Conservation (phyloP, 2,329 filamentous ascomycete genomes). For the Orbilia ellipsospora region DNA sequence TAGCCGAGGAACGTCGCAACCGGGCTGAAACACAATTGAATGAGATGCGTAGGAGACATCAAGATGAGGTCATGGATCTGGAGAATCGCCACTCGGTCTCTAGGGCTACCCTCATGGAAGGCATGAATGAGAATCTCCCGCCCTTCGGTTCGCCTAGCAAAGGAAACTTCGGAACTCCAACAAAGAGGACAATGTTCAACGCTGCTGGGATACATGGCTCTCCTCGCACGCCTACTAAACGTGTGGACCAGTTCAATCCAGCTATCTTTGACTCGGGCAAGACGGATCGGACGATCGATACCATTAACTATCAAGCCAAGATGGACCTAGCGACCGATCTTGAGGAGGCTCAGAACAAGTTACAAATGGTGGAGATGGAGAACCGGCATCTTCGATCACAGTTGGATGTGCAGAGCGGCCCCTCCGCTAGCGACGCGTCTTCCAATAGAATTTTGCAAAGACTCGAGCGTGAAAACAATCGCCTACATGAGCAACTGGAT, state of each 20-base stretch:
- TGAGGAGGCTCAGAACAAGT: conserved; percentile 90
- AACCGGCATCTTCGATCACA: conserved; percentile 92
- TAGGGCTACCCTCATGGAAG: conserved; percentile 81
- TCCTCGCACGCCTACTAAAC: conserved; percentile 76
- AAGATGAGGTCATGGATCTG: conserved; percentile 75
- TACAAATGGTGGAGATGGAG: conserved; percentile 94
- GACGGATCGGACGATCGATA: conserved; percentile 86
- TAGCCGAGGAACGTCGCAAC: conserved; percentile 81
- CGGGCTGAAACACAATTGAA: conserved; percentile 85
- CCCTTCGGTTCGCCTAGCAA: conserved; percentile 77
- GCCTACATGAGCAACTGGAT: conserved; percentile 92
- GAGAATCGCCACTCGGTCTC: conserved; percentile 72
- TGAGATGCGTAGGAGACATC: conserved; percentile 78
- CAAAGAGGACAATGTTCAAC: conserved; percentile 71
- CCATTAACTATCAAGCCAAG: conserved; percentile 82
- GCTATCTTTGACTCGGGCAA: conserved; percentile 76
- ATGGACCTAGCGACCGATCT: conserved; percentile 92
- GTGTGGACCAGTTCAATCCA: conserved; percentile 72
- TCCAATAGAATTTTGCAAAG: conserved; percentile 85
- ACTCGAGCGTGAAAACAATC: conserved; percentile 89
- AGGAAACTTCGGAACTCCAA: conserved; percentile 69
- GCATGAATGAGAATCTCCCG: conserved; percentile 86
- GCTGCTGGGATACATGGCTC: conserved; percentile 68
- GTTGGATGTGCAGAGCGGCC: conserved; percentile 67
- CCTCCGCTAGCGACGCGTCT: conserved; percentile 74